phyloP scores from a whole-genome alignment of 2,329 filamentous ascomycete genomes.

The Neofusicoccum cordaticola region DNA sequence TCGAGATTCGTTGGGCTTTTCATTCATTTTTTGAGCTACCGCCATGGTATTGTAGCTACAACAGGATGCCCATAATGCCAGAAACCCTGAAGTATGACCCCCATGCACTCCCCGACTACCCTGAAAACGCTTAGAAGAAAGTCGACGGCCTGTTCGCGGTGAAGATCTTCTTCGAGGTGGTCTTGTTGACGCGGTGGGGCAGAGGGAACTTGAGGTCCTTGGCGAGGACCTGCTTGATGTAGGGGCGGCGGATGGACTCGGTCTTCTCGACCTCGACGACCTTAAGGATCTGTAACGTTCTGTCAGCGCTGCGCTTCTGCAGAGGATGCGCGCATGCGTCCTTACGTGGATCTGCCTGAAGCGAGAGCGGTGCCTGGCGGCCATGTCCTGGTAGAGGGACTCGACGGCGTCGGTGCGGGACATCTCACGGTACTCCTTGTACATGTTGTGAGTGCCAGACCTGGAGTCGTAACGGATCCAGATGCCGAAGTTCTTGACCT shows the following conservation, averaged over 20 bases:
- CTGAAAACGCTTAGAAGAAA: conserved; percentile 75
- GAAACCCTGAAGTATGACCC: conserved; percentile 27
- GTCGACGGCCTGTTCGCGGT: conserved; percentile 89
- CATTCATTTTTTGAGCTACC: conserved; percentile 38
- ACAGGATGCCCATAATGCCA: conserved; percentile 37
- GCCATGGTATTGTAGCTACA: conserved; percentile 33
- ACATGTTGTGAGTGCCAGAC: conserved; percentile 99
- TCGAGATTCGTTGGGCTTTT: conserved; percentile 33
- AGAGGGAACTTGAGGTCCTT: conserved; percentile 98
- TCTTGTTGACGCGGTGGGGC: conserved; percentile 89
- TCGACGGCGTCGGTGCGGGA: conserved; percentile 93
- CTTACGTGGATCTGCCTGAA: conserved; percentile 98
- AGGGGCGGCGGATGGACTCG: conserved; percentile 93
- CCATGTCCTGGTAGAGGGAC: conserved; percentile 99
- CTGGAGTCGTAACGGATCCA: conserved; percentile 99
- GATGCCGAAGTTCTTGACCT: conserved; percentile 99
- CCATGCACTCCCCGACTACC: conserved; percentile 39
- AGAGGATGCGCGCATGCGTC: conserved; percentile 25
- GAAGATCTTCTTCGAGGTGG: conserved; percentile 85
- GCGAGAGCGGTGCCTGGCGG: conserved; percentile 94
- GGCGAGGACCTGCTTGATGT: conserved; percentile 97
- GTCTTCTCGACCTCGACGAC: conserved; percentile 92
- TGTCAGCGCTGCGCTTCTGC: background rate
- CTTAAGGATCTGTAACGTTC: conserved; percentile 75
- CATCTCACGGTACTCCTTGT: conserved; percentile 99